Evolutionary conservation across 116 monocot genomes (phyloP).

Genomic region (Dioscorea cayenensis): DNA sequence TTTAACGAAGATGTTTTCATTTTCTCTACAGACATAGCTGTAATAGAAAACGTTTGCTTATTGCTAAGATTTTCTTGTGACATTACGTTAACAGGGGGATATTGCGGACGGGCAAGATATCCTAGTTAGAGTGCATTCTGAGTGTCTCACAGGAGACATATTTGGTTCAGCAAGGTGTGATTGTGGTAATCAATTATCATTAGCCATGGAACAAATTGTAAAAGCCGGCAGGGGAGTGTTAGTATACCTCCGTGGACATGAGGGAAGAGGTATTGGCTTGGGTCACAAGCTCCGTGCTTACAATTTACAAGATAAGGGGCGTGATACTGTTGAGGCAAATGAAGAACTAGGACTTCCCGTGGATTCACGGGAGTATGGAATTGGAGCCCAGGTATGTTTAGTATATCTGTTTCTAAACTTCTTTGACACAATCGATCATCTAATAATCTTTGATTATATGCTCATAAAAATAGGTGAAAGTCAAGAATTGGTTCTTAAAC

Average conservation of each 20-base stretch:
- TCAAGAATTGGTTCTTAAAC: too few relatives aligned
- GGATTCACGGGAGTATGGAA: constrained; percentile 95
- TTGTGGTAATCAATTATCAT: constrained; percentile 80
- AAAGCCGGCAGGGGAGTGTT: constrained; percentile 87
- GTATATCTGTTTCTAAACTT: background rate
- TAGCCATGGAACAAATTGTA: constrained; percentile 89
- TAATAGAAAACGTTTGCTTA: background rate
- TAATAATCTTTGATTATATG: background rate
- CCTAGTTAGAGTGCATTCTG: constrained; percentile 91
- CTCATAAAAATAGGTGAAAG: too few relatives aligned
- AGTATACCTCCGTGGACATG: constrained; percentile 95
- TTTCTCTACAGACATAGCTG: background rate
- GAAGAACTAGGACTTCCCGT: constrained; percentile 92
- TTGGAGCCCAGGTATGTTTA: constrained; percentile 87
- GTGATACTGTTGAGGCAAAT: constrained; percentile 97
- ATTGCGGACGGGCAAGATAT: constrained; percentile 88
- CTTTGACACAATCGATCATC: background rate
- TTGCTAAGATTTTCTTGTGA: background rate
- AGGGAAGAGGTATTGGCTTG: constrained; percentile 93
- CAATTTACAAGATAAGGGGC: constrained; percentile 84
- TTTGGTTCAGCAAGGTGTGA: constrained; percentile 94
- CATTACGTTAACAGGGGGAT: constrained; percentile 60
- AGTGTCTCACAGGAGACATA: constrained; percentile 98
- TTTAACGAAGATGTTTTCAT: background rate
- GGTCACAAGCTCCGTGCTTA: constrained; percentile 99